Evolutionary conservation across 2,329 filamentous ascomycete species (phyloP).

Genomic region (Camillea tinctor): DNA sequence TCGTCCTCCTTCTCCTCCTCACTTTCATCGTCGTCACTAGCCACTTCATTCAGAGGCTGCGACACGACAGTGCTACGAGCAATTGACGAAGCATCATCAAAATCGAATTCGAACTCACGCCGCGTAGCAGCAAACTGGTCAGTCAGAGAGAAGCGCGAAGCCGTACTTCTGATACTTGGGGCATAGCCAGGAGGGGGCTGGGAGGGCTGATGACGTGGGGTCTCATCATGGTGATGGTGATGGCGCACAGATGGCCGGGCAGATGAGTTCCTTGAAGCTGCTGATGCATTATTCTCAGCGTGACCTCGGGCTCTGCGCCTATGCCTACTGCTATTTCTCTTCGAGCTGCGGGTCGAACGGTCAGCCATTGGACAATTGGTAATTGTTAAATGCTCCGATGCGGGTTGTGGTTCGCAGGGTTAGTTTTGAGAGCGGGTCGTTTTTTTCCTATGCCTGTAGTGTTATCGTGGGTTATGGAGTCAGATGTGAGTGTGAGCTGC

Average conservation of each 20-base stretch:
- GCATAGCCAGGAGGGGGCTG: constrained; percentile 1
- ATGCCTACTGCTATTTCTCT: too few species aligned
- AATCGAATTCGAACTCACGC: constrained; percentile 46
- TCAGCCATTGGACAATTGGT: too few species aligned
- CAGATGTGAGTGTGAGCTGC: too few species aligned
- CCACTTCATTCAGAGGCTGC: constrained; percentile 3
- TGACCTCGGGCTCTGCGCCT: too few species aligned
- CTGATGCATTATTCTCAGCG: neutral
- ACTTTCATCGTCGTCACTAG: constrained; percentile 14
- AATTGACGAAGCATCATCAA: constrained; percentile 46
- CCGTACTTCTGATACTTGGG: constrained; percentile 32
- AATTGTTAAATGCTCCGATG: too few species aligned
- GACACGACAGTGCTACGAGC: constrained; percentile 32
- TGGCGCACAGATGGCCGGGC: constrained; percentile 5
- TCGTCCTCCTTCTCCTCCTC: neutral
- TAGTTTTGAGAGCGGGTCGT: too few species aligned
- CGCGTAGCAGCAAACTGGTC: constrained; percentile 49
- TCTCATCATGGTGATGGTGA: constrained; percentile 7
- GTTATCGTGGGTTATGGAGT: too few species aligned
- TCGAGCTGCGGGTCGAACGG: too few species aligned
- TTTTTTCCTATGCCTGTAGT: too few species aligned
- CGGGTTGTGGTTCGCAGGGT: too few species aligned
- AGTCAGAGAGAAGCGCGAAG: constrained; percentile 46
- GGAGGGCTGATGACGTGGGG: neutral
- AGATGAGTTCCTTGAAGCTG: constrained; percentile 3